Evolutionary conservation across 495 filamentous ascomycete genomes (phyloP), one percentile per base, ranked within the genome.

Genomic region (Pyrenopolyporus hunteri): DNA sequence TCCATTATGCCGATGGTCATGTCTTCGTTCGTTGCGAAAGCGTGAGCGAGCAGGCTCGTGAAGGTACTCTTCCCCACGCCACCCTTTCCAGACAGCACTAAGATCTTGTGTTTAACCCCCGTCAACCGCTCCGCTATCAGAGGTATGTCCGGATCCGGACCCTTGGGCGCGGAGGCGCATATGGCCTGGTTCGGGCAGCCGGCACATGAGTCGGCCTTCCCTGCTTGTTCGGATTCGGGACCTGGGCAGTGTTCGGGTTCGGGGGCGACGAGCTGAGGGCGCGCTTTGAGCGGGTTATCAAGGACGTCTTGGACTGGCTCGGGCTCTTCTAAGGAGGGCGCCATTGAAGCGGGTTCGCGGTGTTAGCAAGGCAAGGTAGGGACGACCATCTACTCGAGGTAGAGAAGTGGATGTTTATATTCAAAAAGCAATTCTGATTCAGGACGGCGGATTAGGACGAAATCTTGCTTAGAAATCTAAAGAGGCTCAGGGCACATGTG

Each of bases 181-280:
- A 98, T 98, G 10, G 83, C 73, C 80, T 98, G 93, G 76, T 98
- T 98, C 2, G 94, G 94, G 69, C 94, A 98, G 36, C 91, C 90
- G 39, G 87, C 91, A 76, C 94, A 98, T 40, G 92, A 89, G 73
- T 93, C 91, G 47, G 85, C 87, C 77, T 88, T 83, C 50, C 94
- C 94, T 29, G 94, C 94, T 66, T 85, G 73, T 60, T 91, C 81
- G 20, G 90, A 94, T 75, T 96, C 91, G 29, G 94, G 94, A 2
- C 94, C 94, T 25, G 95, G 95, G 68, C 94, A 98, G 81, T 98
- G 92, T 74, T 97, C 91, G 68, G 94, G 94, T 67, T 97, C 92
- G 29, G 93, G 94, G 17, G 94, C 94, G 53, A 97, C 87, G 47
- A 97, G 89, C 45, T 89, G 81, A 5, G 93, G 91, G 9, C 85